Evolutionary conservation across 441 rosid genomes (phyloP).

Genomic region (Erysimum cheiri): DNA sequence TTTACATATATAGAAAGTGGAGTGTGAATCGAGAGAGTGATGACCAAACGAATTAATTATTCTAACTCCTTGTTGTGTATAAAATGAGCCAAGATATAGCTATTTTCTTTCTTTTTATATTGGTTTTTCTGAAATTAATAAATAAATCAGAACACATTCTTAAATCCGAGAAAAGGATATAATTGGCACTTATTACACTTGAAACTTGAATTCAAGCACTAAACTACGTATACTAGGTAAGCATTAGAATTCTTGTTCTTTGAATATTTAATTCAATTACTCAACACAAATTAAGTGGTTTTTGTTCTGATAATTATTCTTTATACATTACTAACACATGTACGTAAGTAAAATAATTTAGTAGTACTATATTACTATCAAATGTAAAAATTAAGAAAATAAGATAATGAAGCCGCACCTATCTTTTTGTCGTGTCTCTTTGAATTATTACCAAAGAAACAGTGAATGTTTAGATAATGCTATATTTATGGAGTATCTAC

Average conservation of each 20-base stretch:
- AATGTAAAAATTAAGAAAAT: background rate
- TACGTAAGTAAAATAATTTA: too few relatives aligned
- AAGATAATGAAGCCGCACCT: background rate
- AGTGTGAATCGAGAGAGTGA: conserved; percentile 24
- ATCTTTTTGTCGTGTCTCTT: conserved; percentile 38
- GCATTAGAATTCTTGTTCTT: background rate
- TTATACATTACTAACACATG: too few relatives aligned
- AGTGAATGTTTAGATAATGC: conserved; percentile 32
- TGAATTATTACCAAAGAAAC: conserved; percentile 26
- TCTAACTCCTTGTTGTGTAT: background rate
- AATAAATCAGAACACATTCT: background rate
- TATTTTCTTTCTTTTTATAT: background rate
- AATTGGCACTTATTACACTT: background rate
- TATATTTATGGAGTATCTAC: conserved; percentile 39
- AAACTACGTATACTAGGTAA: background rate
- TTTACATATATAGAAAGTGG: conserved; percentile 38
- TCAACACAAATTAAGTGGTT: background rate
- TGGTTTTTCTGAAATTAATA: background rate
- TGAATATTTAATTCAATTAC: background rate
- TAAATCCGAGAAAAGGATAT: conserved; percentile 6
- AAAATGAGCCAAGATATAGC: background rate
- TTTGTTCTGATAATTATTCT: background rate
- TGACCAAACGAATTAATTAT: conserved; percentile 29
- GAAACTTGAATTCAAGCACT: conserved; percentile 1
- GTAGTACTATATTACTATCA: too few relatives aligned